Percentiles rank a stretch among this genome's conserved stretches.
phyloP scores from a whole-genome alignment of 805 yeast genomes.

The Kluyveromyces nonfermentans region DNA sequence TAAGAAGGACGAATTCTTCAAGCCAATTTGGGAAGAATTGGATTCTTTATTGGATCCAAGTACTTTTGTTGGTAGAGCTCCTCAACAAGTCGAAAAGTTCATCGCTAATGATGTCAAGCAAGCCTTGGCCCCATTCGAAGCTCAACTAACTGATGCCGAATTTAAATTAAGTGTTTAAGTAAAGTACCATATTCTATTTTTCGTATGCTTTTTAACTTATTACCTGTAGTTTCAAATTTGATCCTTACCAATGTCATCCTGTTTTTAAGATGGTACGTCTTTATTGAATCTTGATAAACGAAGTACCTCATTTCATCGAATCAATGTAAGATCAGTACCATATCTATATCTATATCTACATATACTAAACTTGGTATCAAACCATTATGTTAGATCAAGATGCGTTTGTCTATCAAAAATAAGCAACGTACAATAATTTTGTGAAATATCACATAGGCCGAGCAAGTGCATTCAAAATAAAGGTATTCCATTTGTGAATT shows the following conservation, averaged over 20 bases:
- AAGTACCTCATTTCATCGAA: neutral
- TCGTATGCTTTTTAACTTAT: neutral
- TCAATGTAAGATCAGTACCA: neutral
- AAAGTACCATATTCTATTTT: neutral
- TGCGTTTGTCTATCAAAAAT: no score
- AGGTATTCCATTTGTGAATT: constrained; percentile 56
- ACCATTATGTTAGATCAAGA: no score
- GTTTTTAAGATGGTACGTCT: neutral
- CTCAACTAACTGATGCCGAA: constrained; percentile 51
- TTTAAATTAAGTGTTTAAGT: constrained; percentile 71
- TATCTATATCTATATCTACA: no score
- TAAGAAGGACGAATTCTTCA: constrained; percentile 65
- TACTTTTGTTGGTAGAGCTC: constrained; percentile 97
- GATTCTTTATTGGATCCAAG: constrained; percentile 78
- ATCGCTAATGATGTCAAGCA: constrained; percentile 72
- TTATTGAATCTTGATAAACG: neutral
- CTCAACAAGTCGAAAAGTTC: constrained; percentile 93
- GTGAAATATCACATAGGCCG: neutral
- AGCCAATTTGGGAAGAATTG: constrained; percentile 81
- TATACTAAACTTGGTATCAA: no score
- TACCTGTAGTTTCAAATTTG: neutral
- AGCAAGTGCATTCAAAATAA: constrained; percentile 31
- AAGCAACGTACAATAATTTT: no score
- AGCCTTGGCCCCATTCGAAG: constrained; percentile 63
- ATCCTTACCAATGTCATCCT: neutral